These are phyloP conservation scores for Xylariomycetidae sp. DNA, from an alignment of 2,329 filamentous ascomycete genomes.

Conservation along the genomic window DNA sequence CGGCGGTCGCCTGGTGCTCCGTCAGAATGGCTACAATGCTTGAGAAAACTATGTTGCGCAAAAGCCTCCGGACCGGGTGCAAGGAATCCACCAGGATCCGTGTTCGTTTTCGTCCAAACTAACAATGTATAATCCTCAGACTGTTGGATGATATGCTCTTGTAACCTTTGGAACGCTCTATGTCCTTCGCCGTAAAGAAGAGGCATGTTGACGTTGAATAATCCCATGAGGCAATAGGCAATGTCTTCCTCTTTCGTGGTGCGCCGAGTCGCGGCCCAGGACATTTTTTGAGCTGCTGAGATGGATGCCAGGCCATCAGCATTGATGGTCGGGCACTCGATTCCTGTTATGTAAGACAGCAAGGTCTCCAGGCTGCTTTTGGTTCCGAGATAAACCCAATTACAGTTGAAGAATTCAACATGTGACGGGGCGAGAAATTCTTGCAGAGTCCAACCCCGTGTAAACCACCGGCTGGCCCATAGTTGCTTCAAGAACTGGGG, in stretches of 20 bases:
- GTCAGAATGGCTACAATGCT: too few species aligned
- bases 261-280: neutral
- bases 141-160: neutral
- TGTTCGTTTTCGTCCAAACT: too few species aligned
- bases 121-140: too few species aligned
- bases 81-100: too few species aligned
- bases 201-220: neutral
- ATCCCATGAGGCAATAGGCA: neutral
- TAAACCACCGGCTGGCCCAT: conserved; percentile 2
- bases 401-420: neutral
- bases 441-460: conserved; percentile 1
- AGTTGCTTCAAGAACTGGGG: neutral
- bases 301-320: too few species aligned
- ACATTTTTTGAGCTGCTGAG: neutral
- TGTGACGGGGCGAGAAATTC: neutral
- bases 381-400: too few species aligned
- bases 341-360: too few species aligned
- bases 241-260: conserved; percentile 1
- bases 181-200: conserved; percentile 1
- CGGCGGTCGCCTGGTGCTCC: too few species aligned
- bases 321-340: too few species aligned
- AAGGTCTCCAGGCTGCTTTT: too few species aligned
- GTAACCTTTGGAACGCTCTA: neutral
- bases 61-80: too few species aligned
- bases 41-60: too few species aligned